A percentile compares a stretch with the other conserved stretches of the same genome.
These are phyloP conservation scores for Phytophthora lateralis DNA, from an alignment of 352 stramenopile species.

Conservation along the genomic window DNA sequence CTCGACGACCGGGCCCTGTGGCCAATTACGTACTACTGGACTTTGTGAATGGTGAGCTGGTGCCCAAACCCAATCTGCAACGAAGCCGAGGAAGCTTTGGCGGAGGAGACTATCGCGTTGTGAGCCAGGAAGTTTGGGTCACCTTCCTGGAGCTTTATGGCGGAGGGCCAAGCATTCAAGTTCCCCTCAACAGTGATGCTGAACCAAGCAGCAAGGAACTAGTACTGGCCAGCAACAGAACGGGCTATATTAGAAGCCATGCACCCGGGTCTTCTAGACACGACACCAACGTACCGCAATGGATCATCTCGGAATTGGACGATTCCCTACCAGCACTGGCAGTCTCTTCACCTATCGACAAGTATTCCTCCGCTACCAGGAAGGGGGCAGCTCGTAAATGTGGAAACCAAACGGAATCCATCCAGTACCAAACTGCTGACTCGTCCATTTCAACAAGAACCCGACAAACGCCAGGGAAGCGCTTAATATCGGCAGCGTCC, in stretches of 20 bases:
- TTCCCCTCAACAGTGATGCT: slow-evolving; percentile 20
- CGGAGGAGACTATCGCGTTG: slow-evolving; percentile 60
- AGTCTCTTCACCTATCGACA: slow-evolving; percentile 5
- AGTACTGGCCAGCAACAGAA: slow-evolving; percentile 3
- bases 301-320: slow-evolving; percentile 66
- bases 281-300: slow-evolving; percentile 14
- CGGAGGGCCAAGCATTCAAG: slow-evolving; percentile 66
- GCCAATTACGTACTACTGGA: slow-evolving; percentile 70
- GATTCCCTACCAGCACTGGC: slow-evolving; percentile 36
- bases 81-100: slow-evolving; percentile 45
- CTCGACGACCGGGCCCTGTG: slow-evolving; percentile 55
- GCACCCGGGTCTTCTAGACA: neutral
- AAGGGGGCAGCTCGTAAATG: slow-evolving; percentile 9
- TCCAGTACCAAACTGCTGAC: neutral
- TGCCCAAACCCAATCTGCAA: slow-evolving; percentile 47
- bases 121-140: slow-evolving; percentile 74
- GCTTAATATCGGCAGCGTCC: slow-evolving; percentile 24
- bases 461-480: slow-evolving; percentile 11
- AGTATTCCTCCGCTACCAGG: slow-evolving; percentile 21
- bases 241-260: neutral
- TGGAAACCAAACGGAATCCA: slow-evolving; percentile 10
- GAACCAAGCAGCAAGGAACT: neutral
- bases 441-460: slow-evolving; percentile 1
- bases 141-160: slow-evolving; percentile 65
- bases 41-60: slow-evolving; percentile 67